A percentile compares a stretch with the other conserved stretches of the same genome.
phyloP scores from a whole-genome alignment of 371 early-diverging fungal species.

The Saksenaea oblongispora region DNA sequence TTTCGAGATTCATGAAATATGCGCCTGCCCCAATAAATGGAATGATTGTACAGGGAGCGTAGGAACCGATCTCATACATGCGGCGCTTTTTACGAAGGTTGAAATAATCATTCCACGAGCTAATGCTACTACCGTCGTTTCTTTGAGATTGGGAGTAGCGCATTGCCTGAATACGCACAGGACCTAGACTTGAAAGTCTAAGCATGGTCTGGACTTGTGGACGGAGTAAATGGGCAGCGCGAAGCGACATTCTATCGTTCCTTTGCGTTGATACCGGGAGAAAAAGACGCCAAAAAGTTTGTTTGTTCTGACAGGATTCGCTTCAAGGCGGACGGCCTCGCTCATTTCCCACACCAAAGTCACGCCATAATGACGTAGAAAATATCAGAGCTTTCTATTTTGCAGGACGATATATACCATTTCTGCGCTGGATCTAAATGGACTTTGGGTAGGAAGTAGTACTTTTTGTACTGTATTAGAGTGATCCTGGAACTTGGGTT shows the following conservation, averaged over 20 bases:
- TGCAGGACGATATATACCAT: too few relatives aligned
- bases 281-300: too few relatives aligned
- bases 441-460: too few relatives aligned
- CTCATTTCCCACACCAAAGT: too few relatives aligned
- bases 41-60: conserved; percentile 60
- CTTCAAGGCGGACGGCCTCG: too few relatives aligned
- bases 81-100: conserved; percentile 70
- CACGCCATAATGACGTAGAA: too few relatives aligned
- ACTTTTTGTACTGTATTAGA: too few relatives aligned
- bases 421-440: too few relatives aligned
- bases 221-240: background rate
- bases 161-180: background rate
- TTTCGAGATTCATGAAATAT: conserved; percentile 73
- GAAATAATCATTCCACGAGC: conserved; percentile 82
- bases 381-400: too few relatives aligned
- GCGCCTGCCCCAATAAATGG: conserved; percentile 65
- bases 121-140: conserved; percentile 12
- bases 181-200: background rate
- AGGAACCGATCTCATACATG: conserved; percentile 68
- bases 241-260: background rate
- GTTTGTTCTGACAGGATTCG: too few relatives aligned
- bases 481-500: too few relatives aligned
- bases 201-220: background rate
- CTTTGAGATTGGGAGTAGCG: background rate
- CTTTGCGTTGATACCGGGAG: background rate